Evolutionary conservation across 352 stramenopile species (phyloP).

Genomic region (Globisporangium nagaii): DNA sequence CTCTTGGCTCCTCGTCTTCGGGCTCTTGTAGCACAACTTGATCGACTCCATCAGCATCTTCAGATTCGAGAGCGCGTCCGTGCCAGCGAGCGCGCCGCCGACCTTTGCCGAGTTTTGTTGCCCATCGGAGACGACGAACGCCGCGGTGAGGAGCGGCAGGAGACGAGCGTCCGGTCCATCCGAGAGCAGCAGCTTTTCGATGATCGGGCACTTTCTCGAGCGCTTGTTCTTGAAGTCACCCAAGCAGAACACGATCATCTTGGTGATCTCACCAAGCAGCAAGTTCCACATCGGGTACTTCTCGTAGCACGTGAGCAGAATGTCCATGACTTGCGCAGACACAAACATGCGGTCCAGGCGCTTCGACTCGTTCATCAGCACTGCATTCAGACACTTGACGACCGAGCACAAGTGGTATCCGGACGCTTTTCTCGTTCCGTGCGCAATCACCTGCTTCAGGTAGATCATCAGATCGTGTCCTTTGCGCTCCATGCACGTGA

Average conservation of each 20-base stretch:
- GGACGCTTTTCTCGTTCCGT: slow-evolving; percentile 51
- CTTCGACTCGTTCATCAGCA: slow-evolving; percentile 77
- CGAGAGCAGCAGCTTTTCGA: slow-evolving; percentile 54
- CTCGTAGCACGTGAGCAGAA: slow-evolving; percentile 73
- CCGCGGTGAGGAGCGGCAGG: slow-evolving; percentile 50
- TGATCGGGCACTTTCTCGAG: slow-evolving; percentile 73
- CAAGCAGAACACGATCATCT: slow-evolving; percentile 81
- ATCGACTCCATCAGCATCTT: slow-evolving; percentile 79
- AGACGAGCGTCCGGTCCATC: slow-evolving; percentile 50
- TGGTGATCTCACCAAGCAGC: slow-evolving; percentile 76
- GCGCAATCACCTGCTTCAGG: slow-evolving; percentile 68
- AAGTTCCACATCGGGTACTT: slow-evolving; percentile 78
- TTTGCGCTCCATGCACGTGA: slow-evolving; percentile 80
- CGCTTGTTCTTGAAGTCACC: slow-evolving; percentile 86
- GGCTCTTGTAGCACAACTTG: slow-evolving; percentile 68
- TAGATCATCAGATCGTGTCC: slow-evolving; percentile 80
- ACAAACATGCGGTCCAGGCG: slow-evolving; percentile 82
- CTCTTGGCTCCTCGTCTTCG: slow-evolving; percentile 68
- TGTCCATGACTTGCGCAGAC: slow-evolving; percentile 55
- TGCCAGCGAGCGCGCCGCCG: slow-evolving; percentile 33
- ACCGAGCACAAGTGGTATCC: slow-evolving; percentile 73
- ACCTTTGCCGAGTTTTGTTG: slow-evolving; percentile 15
- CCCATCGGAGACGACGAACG: slow-evolving; percentile 23
- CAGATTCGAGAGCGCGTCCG: slow-evolving; percentile 71
- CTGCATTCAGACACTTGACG: slow-evolving; percentile 70